Evolutionary conservation across 306 rosid genomes (phyloP).

Genomic region (Trifolium subterraneum): DNA sequence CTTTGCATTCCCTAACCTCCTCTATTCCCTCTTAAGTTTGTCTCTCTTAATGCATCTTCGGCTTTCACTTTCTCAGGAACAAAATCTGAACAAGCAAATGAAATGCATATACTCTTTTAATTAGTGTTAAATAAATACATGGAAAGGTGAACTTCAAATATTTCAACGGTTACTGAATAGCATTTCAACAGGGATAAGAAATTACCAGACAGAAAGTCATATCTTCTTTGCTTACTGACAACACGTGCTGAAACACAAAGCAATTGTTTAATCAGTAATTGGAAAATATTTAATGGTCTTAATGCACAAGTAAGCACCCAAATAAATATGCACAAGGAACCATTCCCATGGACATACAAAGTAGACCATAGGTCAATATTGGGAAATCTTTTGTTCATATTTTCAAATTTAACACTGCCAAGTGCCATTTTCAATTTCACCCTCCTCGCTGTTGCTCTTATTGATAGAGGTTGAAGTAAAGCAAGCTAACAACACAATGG

Average conservation of each 20-base stretch:
- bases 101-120: slow-evolving; percentile 13
- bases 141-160: slow-evolving; percentile 27
- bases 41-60: slow-evolving; percentile 77
- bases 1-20: slow-evolving; percentile 43
- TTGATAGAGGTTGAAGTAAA: slow-evolving; percentile 3
- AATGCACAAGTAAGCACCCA: slow-evolving; percentile 17
- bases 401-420: slow-evolving; percentile 28
- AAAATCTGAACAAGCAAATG: slow-evolving; percentile 60
- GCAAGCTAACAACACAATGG: slow-evolving; percentile 20
- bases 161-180: slow-evolving; percentile 24
- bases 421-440: slow-evolving; percentile 10
- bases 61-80: slow-evolving; percentile 84
- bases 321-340: slow-evolving; percentile 27
- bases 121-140: slow-evolving; percentile 13
- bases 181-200: slow-evolving; percentile 22
- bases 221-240: slow-evolving; percentile 69
- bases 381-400: not conserved
- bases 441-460: slow-evolving; percentile 26
- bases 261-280: slow-evolving; percentile 21
- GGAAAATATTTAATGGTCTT: slow-evolving; percentile 25
- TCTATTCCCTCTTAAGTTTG: slow-evolving; percentile 47
- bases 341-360: slow-evolving; percentile 5
- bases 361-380: not conserved
- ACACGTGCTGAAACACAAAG: slow-evolving; percentile 74
- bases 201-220: slow-evolving; percentile 90